phyloP scores from a whole-genome alignment of 208 protist species.

The Leishmania major region DNA sequence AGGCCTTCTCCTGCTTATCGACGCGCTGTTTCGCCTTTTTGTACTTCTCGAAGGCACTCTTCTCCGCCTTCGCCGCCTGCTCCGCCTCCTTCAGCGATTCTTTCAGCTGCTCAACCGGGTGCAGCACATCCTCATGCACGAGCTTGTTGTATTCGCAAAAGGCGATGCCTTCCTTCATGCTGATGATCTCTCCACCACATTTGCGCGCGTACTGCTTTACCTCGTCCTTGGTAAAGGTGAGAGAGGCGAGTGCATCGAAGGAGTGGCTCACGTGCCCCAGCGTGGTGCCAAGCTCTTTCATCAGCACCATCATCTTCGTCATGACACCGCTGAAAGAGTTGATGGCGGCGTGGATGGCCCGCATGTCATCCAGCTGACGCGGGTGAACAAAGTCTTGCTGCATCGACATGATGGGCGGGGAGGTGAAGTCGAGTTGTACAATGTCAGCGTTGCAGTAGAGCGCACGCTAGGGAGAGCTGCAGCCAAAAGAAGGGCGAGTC shows the following conservation, averaged over 20 bases:
- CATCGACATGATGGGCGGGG: slow-evolving; percentile 31
- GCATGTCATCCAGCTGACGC: slow-evolving; percentile 43
- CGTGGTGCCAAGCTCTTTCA: slow-evolving; percentile 61
- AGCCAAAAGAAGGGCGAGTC: neutral
- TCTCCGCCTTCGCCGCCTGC: slow-evolving; percentile 20
- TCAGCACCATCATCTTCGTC: slow-evolving; percentile 55
- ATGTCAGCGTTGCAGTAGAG: neutral
- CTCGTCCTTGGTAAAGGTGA: slow-evolving; percentile 41
- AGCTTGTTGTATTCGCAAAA: slow-evolving; percentile 62
- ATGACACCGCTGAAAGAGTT: slow-evolving; percentile 47
- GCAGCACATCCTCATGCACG: slow-evolving; percentile 55
- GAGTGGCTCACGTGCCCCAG: slow-evolving; percentile 50
- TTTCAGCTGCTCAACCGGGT: slow-evolving; percentile 38
- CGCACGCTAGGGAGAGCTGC: neutral
- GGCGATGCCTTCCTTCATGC: slow-evolving; percentile 48
- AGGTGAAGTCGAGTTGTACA: neutral
- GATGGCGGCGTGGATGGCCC: slow-evolving; percentile 22
- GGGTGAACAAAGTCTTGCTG: slow-evolving; percentile 39
- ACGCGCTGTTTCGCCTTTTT: slow-evolving; percentile 35
- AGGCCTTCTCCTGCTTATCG: slow-evolving; percentile 49
- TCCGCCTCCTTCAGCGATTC: slow-evolving; percentile 33
- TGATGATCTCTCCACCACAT: slow-evolving; percentile 39
- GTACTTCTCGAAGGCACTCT: slow-evolving; percentile 33
- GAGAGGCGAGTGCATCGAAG: slow-evolving; percentile 48
- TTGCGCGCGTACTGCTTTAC: slow-evolving; percentile 40